Evolutionary conservation across 208 protist species (phyloP).

Genomic region (Phytomonas sp.): DNA sequence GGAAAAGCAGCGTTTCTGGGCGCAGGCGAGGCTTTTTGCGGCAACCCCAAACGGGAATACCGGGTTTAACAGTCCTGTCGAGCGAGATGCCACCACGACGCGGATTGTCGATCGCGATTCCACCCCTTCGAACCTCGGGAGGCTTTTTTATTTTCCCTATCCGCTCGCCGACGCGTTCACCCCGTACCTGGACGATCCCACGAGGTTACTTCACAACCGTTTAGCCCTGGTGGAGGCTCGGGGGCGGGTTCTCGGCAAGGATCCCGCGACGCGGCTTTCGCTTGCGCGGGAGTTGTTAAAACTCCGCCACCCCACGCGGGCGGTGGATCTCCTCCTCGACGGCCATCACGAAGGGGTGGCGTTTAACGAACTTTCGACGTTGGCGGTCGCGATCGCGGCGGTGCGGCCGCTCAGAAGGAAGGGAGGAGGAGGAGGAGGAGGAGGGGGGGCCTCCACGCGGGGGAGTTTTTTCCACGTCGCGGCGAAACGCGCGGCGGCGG

Average conservation of each 20-base stretch:
- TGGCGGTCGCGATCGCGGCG: constrained; percentile 56
- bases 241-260: constrained; percentile 25
- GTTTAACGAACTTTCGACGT: constrained; percentile 55
- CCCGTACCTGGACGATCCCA: constrained; percentile 22
- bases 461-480: constrained; percentile 28
- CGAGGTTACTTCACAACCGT: constrained; percentile 38
- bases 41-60: too few species aligned
- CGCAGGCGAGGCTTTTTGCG: neutral
- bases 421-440: constrained; percentile 5
- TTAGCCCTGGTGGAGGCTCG: constrained; percentile 36
- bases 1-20: constrained; percentile 42
- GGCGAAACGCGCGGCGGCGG: constrained; percentile 50
- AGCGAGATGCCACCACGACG: too few species aligned
- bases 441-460: neutral
- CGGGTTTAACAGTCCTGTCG: too few species aligned
- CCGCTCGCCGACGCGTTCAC: constrained; percentile 34
- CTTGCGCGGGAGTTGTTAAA: constrained; percentile 52
- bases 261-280: constrained; percentile 26
- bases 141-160: constrained; percentile 13
- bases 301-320: constrained; percentile 35
- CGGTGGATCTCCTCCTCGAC: constrained; percentile 68
- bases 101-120: too few species aligned
- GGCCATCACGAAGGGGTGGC: constrained; percentile 36
- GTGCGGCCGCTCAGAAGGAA: constrained; percentile 9
- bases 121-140: too few species aligned